Base-by-base conservation (phyloP, 352 stramenopile species). In the Phytophthora pinifolia region DNA sequence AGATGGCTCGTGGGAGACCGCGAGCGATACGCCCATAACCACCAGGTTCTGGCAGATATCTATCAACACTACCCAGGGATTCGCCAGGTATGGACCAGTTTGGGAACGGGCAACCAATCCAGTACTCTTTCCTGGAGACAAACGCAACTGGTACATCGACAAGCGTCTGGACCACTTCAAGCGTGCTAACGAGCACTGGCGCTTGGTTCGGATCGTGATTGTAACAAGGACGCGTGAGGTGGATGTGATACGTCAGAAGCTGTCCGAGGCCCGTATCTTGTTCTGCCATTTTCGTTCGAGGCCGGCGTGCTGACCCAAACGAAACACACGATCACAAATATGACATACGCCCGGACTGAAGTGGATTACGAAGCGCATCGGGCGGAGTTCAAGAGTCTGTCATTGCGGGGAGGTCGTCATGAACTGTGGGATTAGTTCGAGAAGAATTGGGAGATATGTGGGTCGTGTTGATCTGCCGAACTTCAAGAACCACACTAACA, bases 391-490 rank as follows among this genome's bases (percentile, higher is more conserved):
- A 29, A 62, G 13, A 39, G 36, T 41, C 25, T 62, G 3, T 3
- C 37, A 1, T 17, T 15, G 5, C 2, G 25, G 9, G 30, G 33
- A 1, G 54, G 30, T 6, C 44, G 20, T 2, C 45, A 25, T 0
- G 14, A 20, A 2, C 32, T 51, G 0, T 51, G 36, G 37, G 13
- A 44, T 2, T 62, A 56, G 9, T 51, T 62, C 18, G 18, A 29
- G 6, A 29, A 36, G 4, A 62, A 62, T 9, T 62, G 46, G 54
- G 13, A 62, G 54, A 52, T 0, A 62, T 62, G 46, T 62, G 46
- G 54, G 45, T 62, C 54, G 54, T 9, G 33, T 46, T 13, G 33
- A 45, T 12, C 15, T 62, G 6, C 54, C 38, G 1, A 38, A 56
- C 38, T 51, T 56, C 15, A 13, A n/a, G 13, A 56, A 56, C n/a